A percentile compares a stretch with the other conserved stretches of the same genome.
These are phyloP conservation scores for Grigorovia jiainica DNA, from an alignment of 805 yeast species.

Conservation along the genomic window DNA sequence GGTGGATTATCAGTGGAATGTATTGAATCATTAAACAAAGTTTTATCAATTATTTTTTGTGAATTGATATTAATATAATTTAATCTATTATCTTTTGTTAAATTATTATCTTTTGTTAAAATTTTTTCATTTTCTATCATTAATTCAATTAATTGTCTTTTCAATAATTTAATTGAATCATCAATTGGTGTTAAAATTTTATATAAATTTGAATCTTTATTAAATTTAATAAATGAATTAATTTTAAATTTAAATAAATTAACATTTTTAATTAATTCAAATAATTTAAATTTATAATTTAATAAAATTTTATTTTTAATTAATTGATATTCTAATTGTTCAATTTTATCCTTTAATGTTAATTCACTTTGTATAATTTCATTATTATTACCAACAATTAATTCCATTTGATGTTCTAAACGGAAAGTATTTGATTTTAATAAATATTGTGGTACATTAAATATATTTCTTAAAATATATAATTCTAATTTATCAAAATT, in stretches of 20 bases:
- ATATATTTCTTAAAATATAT: slow-evolving; percentile 67
- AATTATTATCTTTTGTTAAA: too few species aligned
- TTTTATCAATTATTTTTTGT: too few species aligned
- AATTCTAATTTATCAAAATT: slow-evolving; percentile 83
- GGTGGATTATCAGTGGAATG: too few species aligned
- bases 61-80: too few species aligned
- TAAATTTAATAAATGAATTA: neutral
- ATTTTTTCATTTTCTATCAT: too few species aligned
- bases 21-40: too few species aligned
- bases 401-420: slow-evolving; percentile 55
- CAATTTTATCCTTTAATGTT: slow-evolving; percentile 14
- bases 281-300: neutral
- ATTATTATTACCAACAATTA: slow-evolving; percentile 23
- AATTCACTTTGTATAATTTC: slow-evolving; percentile 6
- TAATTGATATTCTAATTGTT: slow-evolving; percentile 15
- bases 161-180: slow-evolving; percentile 20
- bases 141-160: too few species aligned
- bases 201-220: too few species aligned
- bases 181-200: slow-evolving; percentile 22
- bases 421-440: slow-evolving; percentile 57
- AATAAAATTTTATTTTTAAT: slow-evolving; percentile 7
- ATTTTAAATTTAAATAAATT: neutral
- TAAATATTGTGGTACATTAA: slow-evolving; percentile 58
- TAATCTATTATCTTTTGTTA: too few species aligned
- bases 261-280: neutral